phyloP scores from a whole-genome alignment of 1,284 basidiomycete species.

The Phellopilus nigrolimitatus region DNA sequence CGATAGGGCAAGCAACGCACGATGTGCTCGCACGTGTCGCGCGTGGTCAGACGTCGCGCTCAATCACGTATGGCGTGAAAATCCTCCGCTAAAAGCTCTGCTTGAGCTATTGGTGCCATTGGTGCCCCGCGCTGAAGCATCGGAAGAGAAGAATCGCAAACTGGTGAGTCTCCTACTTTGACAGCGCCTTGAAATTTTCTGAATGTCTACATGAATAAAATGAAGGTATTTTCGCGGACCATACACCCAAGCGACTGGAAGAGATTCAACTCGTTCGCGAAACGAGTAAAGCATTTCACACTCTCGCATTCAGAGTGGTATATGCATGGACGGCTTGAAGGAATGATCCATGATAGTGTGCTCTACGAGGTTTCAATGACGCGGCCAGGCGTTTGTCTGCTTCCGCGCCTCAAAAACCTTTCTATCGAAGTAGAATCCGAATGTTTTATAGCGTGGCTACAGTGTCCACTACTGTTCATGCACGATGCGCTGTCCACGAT shows the following conservation, averaged over 20 bases:
- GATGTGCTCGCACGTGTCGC: not conserved
- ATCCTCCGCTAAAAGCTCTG: not conserved
- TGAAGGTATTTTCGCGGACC: not conserved
- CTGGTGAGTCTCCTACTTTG: not conserved
- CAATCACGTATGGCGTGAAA: not conserved
- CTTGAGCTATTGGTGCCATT: not conserved
- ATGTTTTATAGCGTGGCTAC: not conserved
- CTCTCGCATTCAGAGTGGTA: not conserved
- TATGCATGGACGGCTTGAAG: not conserved
- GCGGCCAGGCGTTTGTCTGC: not conserved
- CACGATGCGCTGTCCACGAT: not conserved
- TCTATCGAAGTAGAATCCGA: no score
- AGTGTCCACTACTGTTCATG: not conserved
- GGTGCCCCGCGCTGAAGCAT: not conserved
- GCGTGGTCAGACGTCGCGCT: not conserved
- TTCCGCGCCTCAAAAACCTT: not conserved
- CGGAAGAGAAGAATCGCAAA: no score
- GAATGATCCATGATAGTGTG: no score
- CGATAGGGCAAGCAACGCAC: not conserved
- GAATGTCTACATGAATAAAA: no score
- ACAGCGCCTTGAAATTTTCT: not conserved
- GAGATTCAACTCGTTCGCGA: not conserved
- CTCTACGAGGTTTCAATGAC: not conserved
- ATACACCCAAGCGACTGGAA: not conserved
- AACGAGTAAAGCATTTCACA: not conserved